These are phyloP conservation scores for Cicer chorassanicum DNA, from an alignment of 306 rosid genomes.

Conservation along the genomic window DNA sequence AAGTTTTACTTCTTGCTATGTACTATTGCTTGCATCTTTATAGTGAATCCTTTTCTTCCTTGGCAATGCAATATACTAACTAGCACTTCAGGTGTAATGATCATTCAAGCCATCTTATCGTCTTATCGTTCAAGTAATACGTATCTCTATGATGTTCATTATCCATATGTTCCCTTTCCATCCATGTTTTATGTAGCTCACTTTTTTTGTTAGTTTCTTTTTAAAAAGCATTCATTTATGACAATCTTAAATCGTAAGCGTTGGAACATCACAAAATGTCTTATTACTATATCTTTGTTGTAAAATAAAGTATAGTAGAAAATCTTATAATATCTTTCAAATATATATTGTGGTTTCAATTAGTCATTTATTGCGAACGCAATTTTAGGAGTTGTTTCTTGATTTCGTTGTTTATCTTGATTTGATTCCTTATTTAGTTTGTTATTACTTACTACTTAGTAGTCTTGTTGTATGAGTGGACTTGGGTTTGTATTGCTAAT, in stretches of 20 bases:
- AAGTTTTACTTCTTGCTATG: not conserved
- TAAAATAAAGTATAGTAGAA: not conserved
- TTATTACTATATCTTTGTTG: not conserved
- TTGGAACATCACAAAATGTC: not conserved
- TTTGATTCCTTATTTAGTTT: not conserved
- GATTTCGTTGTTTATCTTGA: not conserved
- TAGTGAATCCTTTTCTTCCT: not conserved
- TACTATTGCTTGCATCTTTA: not conserved
- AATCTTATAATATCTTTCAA: not conserved
- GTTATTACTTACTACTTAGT: not conserved
- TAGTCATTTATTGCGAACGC: not conserved
- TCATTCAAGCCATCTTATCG: not conserved
- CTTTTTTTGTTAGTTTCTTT: not conserved
- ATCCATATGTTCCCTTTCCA: not conserved
- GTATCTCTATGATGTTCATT: not conserved
- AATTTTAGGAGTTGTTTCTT: not conserved
- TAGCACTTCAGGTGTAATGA: not conserved
- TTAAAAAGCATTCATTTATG: not conserved
- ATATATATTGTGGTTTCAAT: not conserved
- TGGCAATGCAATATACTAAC: too few relatives aligned
- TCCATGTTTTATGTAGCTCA: not conserved
- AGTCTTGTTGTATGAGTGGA: not conserved
- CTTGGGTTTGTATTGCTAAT: not conserved
- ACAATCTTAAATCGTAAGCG: not conserved
- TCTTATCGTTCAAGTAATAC: not conserved